A percentile compares a stretch with the other conserved stretches of the same genome.
These are phyloP conservation scores for Diophrys sp. DNA, from an alignment of 73 alveolate genomes.

Conservation along the genomic window DNA sequence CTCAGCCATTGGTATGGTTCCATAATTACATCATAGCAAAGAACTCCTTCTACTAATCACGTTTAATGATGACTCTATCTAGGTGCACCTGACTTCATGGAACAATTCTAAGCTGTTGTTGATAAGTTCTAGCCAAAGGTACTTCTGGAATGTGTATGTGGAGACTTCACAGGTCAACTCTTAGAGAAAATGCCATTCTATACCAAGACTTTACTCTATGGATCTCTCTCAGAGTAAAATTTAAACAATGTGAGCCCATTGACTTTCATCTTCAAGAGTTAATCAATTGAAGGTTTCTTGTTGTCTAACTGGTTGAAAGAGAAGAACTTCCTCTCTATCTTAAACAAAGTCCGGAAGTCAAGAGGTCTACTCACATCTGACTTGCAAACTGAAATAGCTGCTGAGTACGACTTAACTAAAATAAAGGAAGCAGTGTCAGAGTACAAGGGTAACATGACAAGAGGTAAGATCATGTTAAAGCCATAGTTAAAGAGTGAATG, in stretches of 20 bases:
- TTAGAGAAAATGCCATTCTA: conserved; percentile 22
- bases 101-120: conserved; percentile 31
- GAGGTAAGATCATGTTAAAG: conserved; percentile 52
- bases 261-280: conserved; percentile 27
- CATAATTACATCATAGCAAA: too few species aligned
- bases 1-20: too few species aligned
- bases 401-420: conserved; percentile 43
- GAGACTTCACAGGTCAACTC: conserved; percentile 38
- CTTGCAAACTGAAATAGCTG: conserved; percentile 15
- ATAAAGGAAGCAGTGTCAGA: conserved; percentile 54
- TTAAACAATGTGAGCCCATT: conserved; percentile 36
- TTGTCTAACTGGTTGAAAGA: conserved; percentile 52
- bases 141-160: conserved; percentile 64
- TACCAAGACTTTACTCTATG: conserved; percentile 46
- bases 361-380: conserved; percentile 36
- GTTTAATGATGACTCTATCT: too few species aligned
- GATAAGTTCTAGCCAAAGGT: conserved; percentile 43
- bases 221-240: conserved; percentile 44
- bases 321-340: conserved; percentile 18
- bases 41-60: too few species aligned
- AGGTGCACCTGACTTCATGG: conserved; percentile 22
- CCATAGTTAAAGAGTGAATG: conserved; percentile 15
- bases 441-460: conserved; percentile 54
- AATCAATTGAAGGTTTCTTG: conserved; percentile 40
- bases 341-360: conserved; percentile 23